phyloP scores from a whole-genome alignment of 192 early-diverging fungal genomes.

The Umbelopsis ramanniana region DNA sequence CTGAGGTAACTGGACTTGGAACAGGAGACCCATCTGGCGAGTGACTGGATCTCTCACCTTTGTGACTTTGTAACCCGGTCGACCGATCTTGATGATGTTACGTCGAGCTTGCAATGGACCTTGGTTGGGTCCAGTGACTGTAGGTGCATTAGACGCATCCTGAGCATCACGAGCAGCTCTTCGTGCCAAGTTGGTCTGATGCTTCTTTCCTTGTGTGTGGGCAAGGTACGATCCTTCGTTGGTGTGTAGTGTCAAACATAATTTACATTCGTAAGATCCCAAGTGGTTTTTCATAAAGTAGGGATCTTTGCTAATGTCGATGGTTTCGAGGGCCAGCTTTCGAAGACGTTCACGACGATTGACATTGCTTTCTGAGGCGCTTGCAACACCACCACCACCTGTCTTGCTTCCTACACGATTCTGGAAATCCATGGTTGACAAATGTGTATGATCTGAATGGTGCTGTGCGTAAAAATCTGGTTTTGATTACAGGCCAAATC shows the following conservation, averaged over 20 bases:
- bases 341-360: slow-evolving; percentile 94
- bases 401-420: slow-evolving; percentile 93
- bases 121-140: slow-evolving; percentile 46
- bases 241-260: slow-evolving; percentile 83
- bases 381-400: slow-evolving; percentile 86
- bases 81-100: slow-evolving; percentile 91
- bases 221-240: slow-evolving; percentile 96
- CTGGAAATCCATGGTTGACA: slow-evolving; percentile 66
- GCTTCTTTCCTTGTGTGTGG: slow-evolving; percentile 98
- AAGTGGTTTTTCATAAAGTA: slow-evolving; percentile 97
- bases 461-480: not conserved
- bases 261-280: slow-evolving; percentile 81
- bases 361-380: slow-evolving; percentile 83
- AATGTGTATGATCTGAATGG: not conserved
- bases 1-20: slow-evolving; percentile 95
- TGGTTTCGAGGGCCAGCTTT: slow-evolving; percentile 93
- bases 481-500: not conserved
- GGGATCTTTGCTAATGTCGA: slow-evolving; percentile 94
- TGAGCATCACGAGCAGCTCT: slow-evolving; percentile 86
- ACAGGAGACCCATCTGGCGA: slow-evolving; percentile 86
- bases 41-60: slow-evolving; percentile 90
- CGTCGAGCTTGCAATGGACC: slow-evolving; percentile 60
- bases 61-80: slow-evolving; percentile 93
- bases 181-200: slow-evolving; percentile 91
- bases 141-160: slow-evolving; percentile 55